These are phyloP conservation scores for Aegilops umbellulata DNA, from an alignment of 176 grass and related monocot genomes.

Conservation along the genomic window DNA sequence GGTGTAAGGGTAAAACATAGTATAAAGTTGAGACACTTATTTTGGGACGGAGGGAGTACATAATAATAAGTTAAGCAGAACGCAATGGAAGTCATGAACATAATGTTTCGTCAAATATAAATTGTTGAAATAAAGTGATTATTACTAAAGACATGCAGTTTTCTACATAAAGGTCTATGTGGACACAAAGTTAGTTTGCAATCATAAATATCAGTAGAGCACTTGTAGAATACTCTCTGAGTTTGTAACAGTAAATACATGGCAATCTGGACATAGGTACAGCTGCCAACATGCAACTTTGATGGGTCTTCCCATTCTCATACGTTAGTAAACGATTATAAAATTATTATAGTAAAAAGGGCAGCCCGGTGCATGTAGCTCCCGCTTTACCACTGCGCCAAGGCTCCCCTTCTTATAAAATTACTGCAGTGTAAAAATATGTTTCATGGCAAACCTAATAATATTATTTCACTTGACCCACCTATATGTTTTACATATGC, in stretches of 20 bases:
- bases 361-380: too few species aligned
- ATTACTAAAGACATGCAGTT: not conserved
- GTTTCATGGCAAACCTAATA: not conserved
- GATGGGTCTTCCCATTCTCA: not conserved
- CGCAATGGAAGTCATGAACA: too few species aligned
- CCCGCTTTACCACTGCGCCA: too few species aligned
- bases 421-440: not conserved
- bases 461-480: not conserved
- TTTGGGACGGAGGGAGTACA: not conserved
- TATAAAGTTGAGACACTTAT: too few species aligned
- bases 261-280: not conserved
- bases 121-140: not conserved
- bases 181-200: constrained; percentile 12
- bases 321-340: not conserved
- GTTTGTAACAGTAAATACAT: not conserved
- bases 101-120: not conserved
- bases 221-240: not conserved
- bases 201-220: constrained; percentile 18
- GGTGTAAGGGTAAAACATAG: not conserved
- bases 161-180: constrained; percentile 6
- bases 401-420: not conserved
- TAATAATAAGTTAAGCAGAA: not conserved
- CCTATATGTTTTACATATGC: not conserved
- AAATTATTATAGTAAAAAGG: not conserved
- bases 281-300: not conserved